A percentile compares a stretch with the other conserved stretches of the same genome.
Conservation (phyloP, 306 rosid genomes). For the Glycine latifolia region DNA sequence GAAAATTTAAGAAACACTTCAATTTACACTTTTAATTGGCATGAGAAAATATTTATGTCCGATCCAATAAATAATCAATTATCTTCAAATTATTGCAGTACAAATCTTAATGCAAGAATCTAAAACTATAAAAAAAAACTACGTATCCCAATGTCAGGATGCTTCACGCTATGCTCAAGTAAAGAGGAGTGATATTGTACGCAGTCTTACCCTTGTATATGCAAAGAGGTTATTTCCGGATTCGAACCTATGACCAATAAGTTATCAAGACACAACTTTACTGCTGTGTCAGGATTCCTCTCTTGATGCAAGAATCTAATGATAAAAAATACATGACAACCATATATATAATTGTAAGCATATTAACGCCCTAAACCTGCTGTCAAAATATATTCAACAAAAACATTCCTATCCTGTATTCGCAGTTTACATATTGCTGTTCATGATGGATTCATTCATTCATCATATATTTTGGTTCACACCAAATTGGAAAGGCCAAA, state of each 20-base stretch:
- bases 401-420: constrained; percentile 28
- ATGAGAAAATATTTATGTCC: no score
- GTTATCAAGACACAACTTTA: no score
- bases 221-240: no score
- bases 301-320: not conserved
- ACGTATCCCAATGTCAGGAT: no score
- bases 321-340: not conserved
- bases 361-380: not conserved
- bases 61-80: not conserved
- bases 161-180: no score
- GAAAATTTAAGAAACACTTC: no score
- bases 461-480: constrained; percentile 9
- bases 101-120: not conserved
- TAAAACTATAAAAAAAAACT: no score
- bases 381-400: not conserved
- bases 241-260: no score
- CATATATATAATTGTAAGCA: constrained; percentile 1
- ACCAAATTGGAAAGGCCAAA: constrained; percentile 14
- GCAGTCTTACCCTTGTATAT: no score
- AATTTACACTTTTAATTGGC: no score
- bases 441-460: not conserved
- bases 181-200: no score
- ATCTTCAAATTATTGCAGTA: not conserved
- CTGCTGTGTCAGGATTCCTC: no score
- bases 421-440: not conserved